Evolutionary conservation across 805 yeast species (phyloP).

Genomic region (Yamadazyma insecticola): DNA sequence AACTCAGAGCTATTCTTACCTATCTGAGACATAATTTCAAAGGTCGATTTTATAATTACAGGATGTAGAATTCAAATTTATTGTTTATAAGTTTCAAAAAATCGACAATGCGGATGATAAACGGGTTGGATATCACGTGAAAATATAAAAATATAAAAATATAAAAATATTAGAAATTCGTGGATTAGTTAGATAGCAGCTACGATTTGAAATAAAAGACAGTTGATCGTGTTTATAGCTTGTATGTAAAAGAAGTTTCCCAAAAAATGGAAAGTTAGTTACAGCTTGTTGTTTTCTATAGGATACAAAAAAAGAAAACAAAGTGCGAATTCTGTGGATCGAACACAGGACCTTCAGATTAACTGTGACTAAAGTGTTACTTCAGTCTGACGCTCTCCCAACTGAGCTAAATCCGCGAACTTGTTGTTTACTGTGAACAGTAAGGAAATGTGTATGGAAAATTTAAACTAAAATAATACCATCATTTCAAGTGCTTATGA

Average conservation of each 20-base stretch:
- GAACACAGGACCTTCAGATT: slow-evolving; percentile 87
- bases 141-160: neutral
- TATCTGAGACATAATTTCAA: neutral
- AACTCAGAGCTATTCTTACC: slow-evolving; percentile 2
- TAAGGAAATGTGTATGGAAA: neutral
- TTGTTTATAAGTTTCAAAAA: neutral
- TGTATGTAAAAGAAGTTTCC: slow-evolving; percentile 1
- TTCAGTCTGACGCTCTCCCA: slow-evolving; percentile 38
- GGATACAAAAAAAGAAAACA: slow-evolving; percentile 11
- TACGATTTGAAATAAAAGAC: too few species aligned
- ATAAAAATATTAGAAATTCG: too few species aligned
- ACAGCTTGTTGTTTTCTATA: neutral
- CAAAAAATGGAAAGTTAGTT: neutral
- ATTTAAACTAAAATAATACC: too few species aligned
- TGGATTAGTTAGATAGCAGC: too few species aligned
- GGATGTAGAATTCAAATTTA: too few species aligned
- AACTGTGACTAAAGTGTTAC: slow-evolving; percentile 26
- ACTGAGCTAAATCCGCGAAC: slow-evolving; percentile 31
- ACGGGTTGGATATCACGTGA: slow-evolving; percentile 20
- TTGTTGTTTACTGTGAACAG: neutral
- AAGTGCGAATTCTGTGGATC: slow-evolving; percentile 71
- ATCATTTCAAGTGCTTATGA: too few species aligned
- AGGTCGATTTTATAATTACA: too few species aligned
- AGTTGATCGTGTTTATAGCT: too few species aligned
- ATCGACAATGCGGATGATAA: slow-evolving; percentile 15